A percentile compares a stretch with the other conserved stretches of the same genome.
Conservation (phyloP, 176 grass and related monocot genomes). For the Lolium rigidum region DNA sequence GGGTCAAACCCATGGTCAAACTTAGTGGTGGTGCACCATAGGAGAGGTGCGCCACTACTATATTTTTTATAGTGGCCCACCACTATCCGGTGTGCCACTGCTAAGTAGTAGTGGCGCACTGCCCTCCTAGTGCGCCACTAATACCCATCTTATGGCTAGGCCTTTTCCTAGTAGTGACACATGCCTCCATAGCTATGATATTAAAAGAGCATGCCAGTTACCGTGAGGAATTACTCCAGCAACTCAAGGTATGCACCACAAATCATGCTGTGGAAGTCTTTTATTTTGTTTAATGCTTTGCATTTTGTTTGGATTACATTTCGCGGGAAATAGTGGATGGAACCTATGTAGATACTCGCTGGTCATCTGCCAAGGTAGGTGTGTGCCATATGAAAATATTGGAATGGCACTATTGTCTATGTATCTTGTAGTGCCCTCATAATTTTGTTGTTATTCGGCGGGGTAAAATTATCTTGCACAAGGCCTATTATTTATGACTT, state of each 20-base stretch:
- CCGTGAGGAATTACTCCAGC: background rate
- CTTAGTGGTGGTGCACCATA: too few relatives aligned
- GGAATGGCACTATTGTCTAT: conserved; percentile 1
- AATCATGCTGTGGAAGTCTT: background rate
- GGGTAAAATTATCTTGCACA: background rate
- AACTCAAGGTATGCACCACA: conserved; percentile 9
- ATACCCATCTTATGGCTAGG: too few relatives aligned
- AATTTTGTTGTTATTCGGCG: background rate
- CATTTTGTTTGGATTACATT: background rate
- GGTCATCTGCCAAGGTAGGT: background rate
- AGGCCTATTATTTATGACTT: too few relatives aligned
- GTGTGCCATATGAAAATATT: background rate
- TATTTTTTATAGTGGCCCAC: too few relatives aligned
- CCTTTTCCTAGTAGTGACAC: too few relatives aligned
- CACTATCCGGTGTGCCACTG: too few relatives aligned
- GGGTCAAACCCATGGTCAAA: too few relatives aligned
- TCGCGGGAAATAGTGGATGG: background rate
- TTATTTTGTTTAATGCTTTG: background rate
- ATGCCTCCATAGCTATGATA: background rate
- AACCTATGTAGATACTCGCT: background rate
- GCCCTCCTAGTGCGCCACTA: too few relatives aligned
- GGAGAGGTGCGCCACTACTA: too few relatives aligned
- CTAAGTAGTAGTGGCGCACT: too few relatives aligned
- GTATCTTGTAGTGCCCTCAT: background rate
- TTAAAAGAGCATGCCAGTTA: background rate